These are phyloP conservation scores for Monosporascus sp. DNA, from an alignment of 2,329 filamentous ascomycete species.

Conservation along the genomic window DNA sequence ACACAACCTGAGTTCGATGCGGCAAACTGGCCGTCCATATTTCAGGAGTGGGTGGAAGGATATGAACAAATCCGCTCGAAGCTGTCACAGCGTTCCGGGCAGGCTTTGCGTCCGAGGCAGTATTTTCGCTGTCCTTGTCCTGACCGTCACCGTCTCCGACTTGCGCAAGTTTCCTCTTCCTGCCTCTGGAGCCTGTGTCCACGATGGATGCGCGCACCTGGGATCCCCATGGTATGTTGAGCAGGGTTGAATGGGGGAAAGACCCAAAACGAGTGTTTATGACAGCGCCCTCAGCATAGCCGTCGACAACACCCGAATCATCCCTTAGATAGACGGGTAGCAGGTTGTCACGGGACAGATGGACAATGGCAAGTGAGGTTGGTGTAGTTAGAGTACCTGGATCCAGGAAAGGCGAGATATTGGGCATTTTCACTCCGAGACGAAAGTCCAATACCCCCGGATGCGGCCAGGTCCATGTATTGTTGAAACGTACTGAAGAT, in stretches of 20 bases:
- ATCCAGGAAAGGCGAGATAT: conserved; percentile 71
- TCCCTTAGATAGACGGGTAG: conserved; percentile 67
- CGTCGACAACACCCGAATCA: conserved; percentile 57
- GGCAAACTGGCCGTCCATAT: conserved; percentile 76
- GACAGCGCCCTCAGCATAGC: conserved; percentile 71
- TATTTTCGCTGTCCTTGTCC: conserved; percentile 30
- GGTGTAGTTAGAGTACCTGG: conserved; percentile 57
- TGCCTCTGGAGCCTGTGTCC: conserved; percentile 83
- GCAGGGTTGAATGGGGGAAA: conserved; percentile 72
- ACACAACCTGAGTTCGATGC: conserved; percentile 80
- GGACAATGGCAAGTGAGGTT: conserved; percentile 72
- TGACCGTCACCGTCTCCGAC: conserved; percentile 38
- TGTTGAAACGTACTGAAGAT: not conserved
- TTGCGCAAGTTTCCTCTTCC: conserved; percentile 54
- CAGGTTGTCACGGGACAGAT: conserved; percentile 82
- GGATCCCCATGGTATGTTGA: conserved; percentile 81
- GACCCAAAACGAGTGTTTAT: conserved; percentile 94
- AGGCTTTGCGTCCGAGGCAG: conserved; percentile 7
- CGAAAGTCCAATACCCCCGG: not conserved
- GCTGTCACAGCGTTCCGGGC: conserved; percentile 44
- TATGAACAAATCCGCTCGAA: conserved; percentile 67
- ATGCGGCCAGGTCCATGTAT: not conserved
- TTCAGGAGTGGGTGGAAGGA: conserved; percentile 75
- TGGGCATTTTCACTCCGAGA: conserved; percentile 26
- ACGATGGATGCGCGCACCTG: conserved; percentile 87